Evolutionary conservation across 139 green algal genomes (phyloP), one percentile per base, ranked within the genome.

Genomic region (Coelastrella sp.): DNA sequence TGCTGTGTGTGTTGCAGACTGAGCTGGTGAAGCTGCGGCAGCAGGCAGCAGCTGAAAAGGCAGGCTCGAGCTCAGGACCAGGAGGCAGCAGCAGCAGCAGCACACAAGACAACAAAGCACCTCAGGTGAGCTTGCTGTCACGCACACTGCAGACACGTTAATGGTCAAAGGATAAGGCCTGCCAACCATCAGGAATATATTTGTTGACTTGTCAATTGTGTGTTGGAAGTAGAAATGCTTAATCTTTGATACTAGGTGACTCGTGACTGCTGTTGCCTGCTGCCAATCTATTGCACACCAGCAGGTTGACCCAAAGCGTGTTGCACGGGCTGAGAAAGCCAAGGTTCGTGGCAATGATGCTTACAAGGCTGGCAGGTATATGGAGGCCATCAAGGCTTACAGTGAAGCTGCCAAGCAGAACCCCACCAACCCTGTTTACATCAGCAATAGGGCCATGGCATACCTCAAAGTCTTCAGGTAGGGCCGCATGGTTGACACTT

Each of bases 361-460:
- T 7, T 96, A 93, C 83, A 86, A 91, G 35, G 84, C 63, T 78
- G 88, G 90, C 24, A 68, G 70, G 78, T 83, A 83, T 15, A 83
- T 9, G 49, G 91, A 96, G 0, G 92, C 93, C n/a, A 57, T 94
- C 20, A 91, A 86, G 19, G 91, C 93, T 59, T 96, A 95, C 94
- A 91, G 79, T 70, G 89, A 91, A 79, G 94, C 94, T 7, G 89
- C 94, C 68, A 82, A 87, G 24, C 78, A 92, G 60, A 75, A 94
- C 87, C 91, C 91, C 0, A 76, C 85, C 22, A 91, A 87, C 49
- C 90, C 91, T 17, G 87, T 94, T 7, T 96, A 96, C 90, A 91
- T 87, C 85, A 94, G 90, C 84, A 96, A 96, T 90, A 85, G 93
- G 6, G 92, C 94, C 78, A 94, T 96, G 91, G 91, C 91, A 4